A percentile compares a stretch with the other conserved stretches of the same genome.
phyloP scores from a whole-genome alignment of 106 monocot species.

The Acorus gramineus region DNA sequence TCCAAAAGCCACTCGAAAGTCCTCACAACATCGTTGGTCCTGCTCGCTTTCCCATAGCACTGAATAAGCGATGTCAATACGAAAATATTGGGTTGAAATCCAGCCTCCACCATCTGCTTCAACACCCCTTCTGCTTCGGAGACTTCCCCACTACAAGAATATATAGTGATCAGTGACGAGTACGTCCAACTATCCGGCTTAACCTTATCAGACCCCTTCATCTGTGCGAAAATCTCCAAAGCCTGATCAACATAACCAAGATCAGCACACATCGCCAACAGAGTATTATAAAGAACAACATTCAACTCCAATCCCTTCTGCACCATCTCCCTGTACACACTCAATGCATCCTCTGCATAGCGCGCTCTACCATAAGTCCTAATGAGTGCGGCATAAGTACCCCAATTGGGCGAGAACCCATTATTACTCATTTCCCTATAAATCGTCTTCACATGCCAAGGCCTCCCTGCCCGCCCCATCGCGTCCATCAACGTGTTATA shows the following conservation, averaged over 20 bases:
- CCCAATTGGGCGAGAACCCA: conserved; percentile 33
- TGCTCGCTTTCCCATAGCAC: conserved; percentile 69
- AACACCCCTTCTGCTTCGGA: conserved; percentile 55
- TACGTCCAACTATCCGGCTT: conserved; percentile 82
- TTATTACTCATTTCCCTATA: conserved; percentile 54
- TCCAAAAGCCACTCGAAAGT: conserved; percentile 42
- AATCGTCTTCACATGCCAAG: conserved; percentile 79
- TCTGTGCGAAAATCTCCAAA: conserved; percentile 50
- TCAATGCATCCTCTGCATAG: conserved; percentile 59
- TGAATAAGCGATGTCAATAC: conserved; percentile 81
- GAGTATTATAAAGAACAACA: conserved; percentile 62
- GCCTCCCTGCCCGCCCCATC: conserved; percentile 65
- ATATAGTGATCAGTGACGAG: conserved; percentile 72
- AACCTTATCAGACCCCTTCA: conserved; percentile 40
- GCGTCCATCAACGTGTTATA: conserved; percentile 78
- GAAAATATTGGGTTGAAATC: conserved; percentile 70
- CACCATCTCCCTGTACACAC: conserved; percentile 54
- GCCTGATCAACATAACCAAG: conserved; percentile 60
- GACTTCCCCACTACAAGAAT: conserved; percentile 67
- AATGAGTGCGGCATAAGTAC: conserved; percentile 49
- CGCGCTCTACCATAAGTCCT: conserved; percentile 57
- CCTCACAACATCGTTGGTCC: conserved; percentile 39
- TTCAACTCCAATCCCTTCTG: conserved; percentile 33
- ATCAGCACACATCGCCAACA: conserved; percentile 90
- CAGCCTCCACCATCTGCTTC: conserved; percentile 65